Evolutionary conservation across 2,329 filamentous ascomycete species (phyloP).

Genomic region (Xylaria sp.): DNA sequence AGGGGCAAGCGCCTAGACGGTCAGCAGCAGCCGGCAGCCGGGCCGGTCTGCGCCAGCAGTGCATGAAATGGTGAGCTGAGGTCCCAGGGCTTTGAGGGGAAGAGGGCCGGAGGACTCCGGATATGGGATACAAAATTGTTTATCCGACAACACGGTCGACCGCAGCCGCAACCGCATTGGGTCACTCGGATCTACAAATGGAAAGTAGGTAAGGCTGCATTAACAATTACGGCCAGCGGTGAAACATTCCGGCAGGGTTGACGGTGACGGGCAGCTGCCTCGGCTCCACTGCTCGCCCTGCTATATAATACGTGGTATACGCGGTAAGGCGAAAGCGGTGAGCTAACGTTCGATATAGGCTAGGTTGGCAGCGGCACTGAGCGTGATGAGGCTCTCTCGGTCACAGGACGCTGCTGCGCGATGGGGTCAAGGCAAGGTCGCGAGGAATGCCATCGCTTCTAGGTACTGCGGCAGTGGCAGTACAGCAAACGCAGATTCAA

Average conservation of each 20-base stretch:
- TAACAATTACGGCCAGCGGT: constrained; percentile 19
- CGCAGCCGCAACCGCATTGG: constrained; percentile 8
- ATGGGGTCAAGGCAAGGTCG: not conserved
- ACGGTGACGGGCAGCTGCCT: constrained; percentile 19
- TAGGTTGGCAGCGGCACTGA: not conserved
- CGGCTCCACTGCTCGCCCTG: constrained; percentile 22
- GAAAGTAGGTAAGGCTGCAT: constrained; percentile 3
- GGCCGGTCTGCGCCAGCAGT: constrained; percentile 16
- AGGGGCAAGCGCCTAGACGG: constrained; percentile 12
- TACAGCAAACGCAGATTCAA: not conserved
- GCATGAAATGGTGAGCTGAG: not conserved
- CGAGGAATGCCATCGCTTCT: not conserved
- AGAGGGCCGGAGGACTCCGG: not conserved
- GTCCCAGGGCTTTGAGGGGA: not conserved
- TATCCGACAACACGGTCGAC: not conserved
- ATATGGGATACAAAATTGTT: not conserved
- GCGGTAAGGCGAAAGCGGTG: not conserved
- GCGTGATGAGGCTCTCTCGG: not conserved
- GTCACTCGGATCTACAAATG: constrained; percentile 10
- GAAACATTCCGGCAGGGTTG: constrained; percentile 20
- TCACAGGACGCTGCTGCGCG: not conserved
- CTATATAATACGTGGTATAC: not conserved
- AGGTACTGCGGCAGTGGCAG: not conserved
- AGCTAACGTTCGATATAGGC: not conserved
- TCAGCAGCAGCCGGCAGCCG: constrained; percentile 10